Base-by-base conservation (phyloP, 352 stramenopile genomes). In the Pythium phragmiticola region DNA sequence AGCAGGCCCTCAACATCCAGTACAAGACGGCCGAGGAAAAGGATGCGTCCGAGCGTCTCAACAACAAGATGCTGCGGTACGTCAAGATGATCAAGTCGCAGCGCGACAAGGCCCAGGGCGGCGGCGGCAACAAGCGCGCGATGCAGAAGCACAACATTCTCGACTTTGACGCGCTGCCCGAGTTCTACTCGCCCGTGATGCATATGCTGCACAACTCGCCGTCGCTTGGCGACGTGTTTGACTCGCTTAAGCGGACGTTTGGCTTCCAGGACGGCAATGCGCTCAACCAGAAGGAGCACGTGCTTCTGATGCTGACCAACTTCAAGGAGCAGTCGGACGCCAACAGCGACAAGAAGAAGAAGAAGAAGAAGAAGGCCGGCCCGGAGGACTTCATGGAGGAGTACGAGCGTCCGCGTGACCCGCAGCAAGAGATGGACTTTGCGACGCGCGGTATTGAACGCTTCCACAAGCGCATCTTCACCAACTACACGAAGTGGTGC, bases 221-320 rank as follows among this genome's bases (percentile, higher is more conserved):
- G 8, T 30, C 34, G 8, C 34, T 76, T 21, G 74, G 74, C 19
- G 74, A 82, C 21, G 47, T 82, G 4, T 96, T 87, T 60, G 88
- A 96, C 50, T 87, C 90, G 65, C 69, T 97, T 30, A 90, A 89
- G 28, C 93, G 91, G 60, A 93, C 92, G 65, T 97, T 97, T 71
- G 92, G 91, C 33, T 98, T 98, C 72, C 92, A 98, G 71, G 80
- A 89, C 34, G 65, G 75, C 49, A 90, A 80, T 61, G 72, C 68
- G 28, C 7, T 66, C 41, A 78, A 80, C 61, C 73, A 78, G 56
- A 75, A 70, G 36, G 76, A 80, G 43, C 71, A 84, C 71, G 45
- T 82, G 41, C 66, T 76, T 5, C 57, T 82, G 60, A 41, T 82
- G 16, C 48, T 82, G 41, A 79, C 69, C 49, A 79, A 82, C 58